Evolutionary conservation across 2,329 filamentous ascomycete species (phyloP), one percentile per base, ranked within the genome.

Genomic region (Leptosphaerulina australis): DNA sequence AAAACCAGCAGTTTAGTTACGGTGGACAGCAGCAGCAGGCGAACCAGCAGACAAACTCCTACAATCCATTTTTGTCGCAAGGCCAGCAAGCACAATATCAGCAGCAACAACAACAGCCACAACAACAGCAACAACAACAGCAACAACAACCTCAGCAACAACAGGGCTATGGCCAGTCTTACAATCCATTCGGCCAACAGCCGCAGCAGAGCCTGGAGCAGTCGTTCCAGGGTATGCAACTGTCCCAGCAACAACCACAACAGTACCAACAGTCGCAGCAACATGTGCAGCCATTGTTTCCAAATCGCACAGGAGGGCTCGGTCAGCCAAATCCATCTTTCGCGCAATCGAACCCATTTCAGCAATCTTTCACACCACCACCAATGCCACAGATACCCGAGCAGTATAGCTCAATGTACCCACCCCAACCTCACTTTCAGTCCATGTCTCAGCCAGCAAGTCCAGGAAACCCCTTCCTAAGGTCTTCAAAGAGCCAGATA

Each of bases 201-300:
- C 46, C 41, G 17, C 69, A 69, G 41, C 67, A 72, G 24, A 56
- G 58, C 68, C 72, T 91, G 14, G 84, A 85, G 56, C 83, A 88
- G 61, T 84, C 88, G 1, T 88, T 96, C 64, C 87, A 92, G 66
- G 85, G 83, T 55, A 80, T 96, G 72, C 85, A 89, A 28, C 76
- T 96, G 2, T 84, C 68, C 20, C 54, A 56, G 28, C 64, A 64
- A 28, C 61, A 58, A 35, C 59, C 60, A 18, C 62, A 62, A 45
- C 68, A 69, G 34, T 84, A 85, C 59, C 83, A 53, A 40, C 51
- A 49, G 14, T 22, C 40, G 15, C 60, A 54, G 35, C 53, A 55
- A 14, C 36, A 54, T 22, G 63, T 62, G 29, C 66, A 67, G 28
- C 60, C 83, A 28, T 77, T 91, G 22, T 91, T 92, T 68, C 88